phyloP scores from a whole-genome alignment of 495 filamentous ascomycete genomes.

The Glonium stellatum region DNA sequence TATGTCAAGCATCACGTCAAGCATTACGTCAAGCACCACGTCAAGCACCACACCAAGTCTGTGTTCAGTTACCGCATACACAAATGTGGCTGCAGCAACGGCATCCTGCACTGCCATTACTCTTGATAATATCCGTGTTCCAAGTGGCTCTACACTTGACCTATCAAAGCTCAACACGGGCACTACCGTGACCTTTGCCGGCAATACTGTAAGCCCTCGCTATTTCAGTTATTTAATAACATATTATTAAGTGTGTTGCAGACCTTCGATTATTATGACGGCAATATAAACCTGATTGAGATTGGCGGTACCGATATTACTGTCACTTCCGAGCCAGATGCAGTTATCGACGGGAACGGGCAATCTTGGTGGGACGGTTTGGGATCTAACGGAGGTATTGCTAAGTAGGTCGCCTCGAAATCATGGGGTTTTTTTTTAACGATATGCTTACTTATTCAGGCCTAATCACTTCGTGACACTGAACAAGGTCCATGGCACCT shows the following conservation, averaged over 20 bases:
- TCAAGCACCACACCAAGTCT: not conserved
- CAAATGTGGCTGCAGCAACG: not conserved
- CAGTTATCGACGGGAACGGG: constrained; percentile 44
- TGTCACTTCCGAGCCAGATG: constrained; percentile 37
- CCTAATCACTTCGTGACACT: constrained; percentile 46
- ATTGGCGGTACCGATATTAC: constrained; percentile 40
- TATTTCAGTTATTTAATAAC: not conserved
- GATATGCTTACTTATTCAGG: not conserved
- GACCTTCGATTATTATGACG: not conserved
- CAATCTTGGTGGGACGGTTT: constrained; percentile 45
- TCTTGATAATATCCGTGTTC: not conserved
- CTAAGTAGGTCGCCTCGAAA: not conserved
- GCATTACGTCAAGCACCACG: not conserved
- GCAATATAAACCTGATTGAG: constrained; percentile 14
- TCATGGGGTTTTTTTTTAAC: not conserved
- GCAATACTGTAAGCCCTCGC: not conserved
- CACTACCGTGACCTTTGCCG: not conserved
- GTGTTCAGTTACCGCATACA: not conserved
- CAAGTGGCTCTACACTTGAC: not conserved
- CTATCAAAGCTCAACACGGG: not conserved
- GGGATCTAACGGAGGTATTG: constrained; percentile 33
- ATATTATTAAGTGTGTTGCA: not conserved
- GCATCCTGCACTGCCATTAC: not conserved
- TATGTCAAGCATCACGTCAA: not conserved
- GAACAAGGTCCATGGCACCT: constrained; percentile 27